Evolutionary conservation across 306 rosid species (phyloP), one percentile per base, ranked within the genome.

Genomic region (Ormosia emarginata): DNA sequence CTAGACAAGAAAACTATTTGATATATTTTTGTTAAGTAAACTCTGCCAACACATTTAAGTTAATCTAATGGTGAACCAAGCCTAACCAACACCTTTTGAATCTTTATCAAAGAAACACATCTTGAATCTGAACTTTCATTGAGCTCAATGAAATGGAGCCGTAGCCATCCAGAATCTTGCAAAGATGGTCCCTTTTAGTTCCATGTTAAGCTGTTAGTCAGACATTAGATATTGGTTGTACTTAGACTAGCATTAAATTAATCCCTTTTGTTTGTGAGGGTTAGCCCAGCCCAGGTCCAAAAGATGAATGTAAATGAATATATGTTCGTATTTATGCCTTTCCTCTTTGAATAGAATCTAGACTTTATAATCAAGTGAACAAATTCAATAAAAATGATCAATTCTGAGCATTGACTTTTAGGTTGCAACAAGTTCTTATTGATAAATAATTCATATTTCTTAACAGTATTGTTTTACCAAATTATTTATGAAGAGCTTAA

Each of bases 61-160:
- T 71, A 13, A 63, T 40, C 65, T 32, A 52, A 40, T 18, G 64
- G 66, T 39, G 49, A 50, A 71, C 12, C 32, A 77, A 62, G 4
- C 70, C 79, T 78, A 59, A 69, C 29, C 32, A 58, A 39, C 57
- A 72, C 55, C 62, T 34, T 12, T 77, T 50, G n/a, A 66, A 46
- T 63, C 39, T 62, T 36, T 5, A 10, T 66, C 1, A n/a, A 14
- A 39, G 49, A 39, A n/a, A 39, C 29, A 7, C 18, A 7, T 71
- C 33, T 46, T 65, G 47, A 7, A 74, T 73, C 9, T 63, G 67
- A 32, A 52, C 65, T 34, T 50, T 61, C 18, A 63, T 29, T 81
- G 14, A 29, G 29, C 29, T 71, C 58, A 36, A 30, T 63, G 44
- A 72, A 74, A 52, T 29, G 68, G 11, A 55, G 52, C 47, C 50